phyloP scores from a whole-genome alignment of 1,284 basidiomycete species.

The Trametes versicolor region DNA sequence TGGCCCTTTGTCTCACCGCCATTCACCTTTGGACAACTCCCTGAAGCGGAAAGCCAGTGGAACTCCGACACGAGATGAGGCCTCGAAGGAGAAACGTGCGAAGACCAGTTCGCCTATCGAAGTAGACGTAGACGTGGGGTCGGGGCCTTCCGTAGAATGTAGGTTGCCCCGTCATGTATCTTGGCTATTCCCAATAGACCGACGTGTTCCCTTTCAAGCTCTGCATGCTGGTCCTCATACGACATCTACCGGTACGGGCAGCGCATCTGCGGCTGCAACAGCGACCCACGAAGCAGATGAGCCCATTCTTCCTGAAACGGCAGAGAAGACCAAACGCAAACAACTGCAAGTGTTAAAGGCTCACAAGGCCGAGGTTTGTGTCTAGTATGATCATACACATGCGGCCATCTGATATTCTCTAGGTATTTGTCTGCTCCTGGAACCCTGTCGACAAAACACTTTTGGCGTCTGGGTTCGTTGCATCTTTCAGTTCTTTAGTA shows the following conservation, averaged over 20 bases:
- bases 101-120: conserved; percentile 38
- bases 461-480: conserved; percentile 77
- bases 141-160: conserved; percentile 42
- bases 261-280: background rate
- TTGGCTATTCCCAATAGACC: conserved; percentile 11
- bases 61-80: conserved; percentile 38
- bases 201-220: conserved; percentile 23
- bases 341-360: conserved; percentile 62
- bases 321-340: conserved; percentile 23
- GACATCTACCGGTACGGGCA: conserved; percentile 13
- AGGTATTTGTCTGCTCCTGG: conserved; percentile 87
- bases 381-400: background rate
- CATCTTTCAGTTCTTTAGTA: background rate
- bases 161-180: conserved; percentile 33
- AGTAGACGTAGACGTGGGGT: conserved; percentile 39
- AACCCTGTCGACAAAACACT: conserved; percentile 72
- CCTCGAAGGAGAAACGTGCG: conserved; percentile 44
- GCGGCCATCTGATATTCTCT: background rate
- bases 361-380: conserved; percentile 69
- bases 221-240: conserved; percentile 14
- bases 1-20: background rate
- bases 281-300: background rate
- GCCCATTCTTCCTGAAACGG: background rate
- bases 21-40: conserved; percentile 26
- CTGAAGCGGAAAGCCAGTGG: conserved; percentile 45